These are phyloP conservation scores for Thalia dealbata DNA, from an alignment of 176 grass and related monocot genomes.

Conservation along the genomic window DNA sequence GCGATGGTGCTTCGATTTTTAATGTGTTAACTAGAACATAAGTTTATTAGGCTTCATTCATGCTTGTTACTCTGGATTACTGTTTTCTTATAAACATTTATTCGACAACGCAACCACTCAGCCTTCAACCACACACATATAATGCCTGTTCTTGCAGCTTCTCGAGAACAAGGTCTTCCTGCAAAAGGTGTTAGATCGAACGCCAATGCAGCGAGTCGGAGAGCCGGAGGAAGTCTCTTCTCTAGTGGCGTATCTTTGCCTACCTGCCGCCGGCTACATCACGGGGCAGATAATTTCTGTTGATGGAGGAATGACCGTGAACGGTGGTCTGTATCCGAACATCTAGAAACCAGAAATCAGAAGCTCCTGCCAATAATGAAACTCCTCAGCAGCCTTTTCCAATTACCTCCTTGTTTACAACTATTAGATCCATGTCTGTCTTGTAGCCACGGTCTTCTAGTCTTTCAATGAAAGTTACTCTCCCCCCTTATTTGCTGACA, in stretches of 20 bases:
- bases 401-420: no score
- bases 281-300: slow-evolving; percentile 60
- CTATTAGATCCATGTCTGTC: no score
- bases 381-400: no score
- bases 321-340: slow-evolving; percentile 47
- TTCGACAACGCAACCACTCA: background rate
- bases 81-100: background rate
- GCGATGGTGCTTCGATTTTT: no score
- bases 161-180: slow-evolving; percentile 40
- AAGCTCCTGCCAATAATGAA: no score
- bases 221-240: slow-evolving; percentile 74
- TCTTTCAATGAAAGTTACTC: no score
- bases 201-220: slow-evolving; percentile 60
- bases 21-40: no score
- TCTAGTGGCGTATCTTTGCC: slow-evolving; percentile 73
- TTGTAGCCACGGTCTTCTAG: no score
- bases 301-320: slow-evolving; percentile 70
- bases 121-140: background rate
- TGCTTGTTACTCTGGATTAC: background rate
- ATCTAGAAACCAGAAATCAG: background rate
- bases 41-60: background rate
- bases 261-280: slow-evolving; percentile 62
- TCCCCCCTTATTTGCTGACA: no score
- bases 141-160: slow-evolving; percentile 30
- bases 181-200: slow-evolving; percentile 32